Percentiles rank a stretch among this genome's conserved stretches.
phyloP scores from a whole-genome alignment of 116 monocot species.

The Cymodocea nodosa region DNA sequence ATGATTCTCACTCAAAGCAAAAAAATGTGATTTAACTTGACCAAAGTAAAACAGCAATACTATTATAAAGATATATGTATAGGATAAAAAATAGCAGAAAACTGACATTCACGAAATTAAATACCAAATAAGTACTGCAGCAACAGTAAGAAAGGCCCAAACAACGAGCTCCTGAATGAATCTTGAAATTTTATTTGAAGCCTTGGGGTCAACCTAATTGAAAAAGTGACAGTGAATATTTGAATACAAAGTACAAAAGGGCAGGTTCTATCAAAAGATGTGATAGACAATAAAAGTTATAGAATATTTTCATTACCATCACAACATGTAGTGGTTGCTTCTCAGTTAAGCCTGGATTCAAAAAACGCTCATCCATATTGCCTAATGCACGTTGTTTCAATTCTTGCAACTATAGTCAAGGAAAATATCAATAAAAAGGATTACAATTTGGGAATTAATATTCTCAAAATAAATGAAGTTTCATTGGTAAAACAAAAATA shows the following conservation, averaged over 20 bases:
- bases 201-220: slow-evolving; percentile 75
- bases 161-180: slow-evolving; percentile 81
- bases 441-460: no score
- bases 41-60: not conserved
- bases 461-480: no score
- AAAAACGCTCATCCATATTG: slow-evolving; percentile 49
- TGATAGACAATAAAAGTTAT: not conserved
- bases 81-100: not conserved
- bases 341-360: slow-evolving; percentile 82
- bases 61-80: not conserved
- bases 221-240: not conserved
- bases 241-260: not conserved
- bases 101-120: slow-evolving; percentile 1
- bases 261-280: not conserved
- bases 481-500: no score
- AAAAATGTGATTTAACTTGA: not conserved
- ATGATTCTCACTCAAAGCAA: not conserved
- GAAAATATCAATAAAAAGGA: not conserved
- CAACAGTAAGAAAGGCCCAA: slow-evolving; percentile 61
- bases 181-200: slow-evolving; percentile 54
- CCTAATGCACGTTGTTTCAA: slow-evolving; percentile 79
- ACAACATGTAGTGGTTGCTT: slow-evolving; percentile 92
- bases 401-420: slow-evolving; percentile 75
- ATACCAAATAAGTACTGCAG: slow-evolving; percentile 76
- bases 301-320: slow-evolving; percentile 49